phyloP scores from a whole-genome alignment of 2,329 filamentous ascomycete species.

The Tolypocladium tropicale region DNA sequence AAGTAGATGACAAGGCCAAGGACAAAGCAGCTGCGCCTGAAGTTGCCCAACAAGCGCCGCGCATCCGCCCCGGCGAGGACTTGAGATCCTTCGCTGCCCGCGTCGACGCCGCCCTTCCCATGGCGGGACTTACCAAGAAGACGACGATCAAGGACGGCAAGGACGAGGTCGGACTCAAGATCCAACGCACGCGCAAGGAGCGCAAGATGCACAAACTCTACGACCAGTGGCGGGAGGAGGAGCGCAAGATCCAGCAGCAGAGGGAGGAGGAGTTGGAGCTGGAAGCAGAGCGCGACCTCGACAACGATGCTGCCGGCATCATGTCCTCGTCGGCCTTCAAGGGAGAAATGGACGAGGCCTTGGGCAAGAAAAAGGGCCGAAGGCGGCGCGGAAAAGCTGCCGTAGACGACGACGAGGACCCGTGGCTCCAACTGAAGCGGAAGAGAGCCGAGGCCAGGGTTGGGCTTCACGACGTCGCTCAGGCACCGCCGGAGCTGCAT shows the following conservation, averaged over 20 bases:
- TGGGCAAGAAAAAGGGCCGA: conserved; percentile 27
- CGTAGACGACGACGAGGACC: conserved; percentile 54
- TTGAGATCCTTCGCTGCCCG: conserved; percentile 72
- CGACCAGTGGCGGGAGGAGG: conserved; percentile 64
- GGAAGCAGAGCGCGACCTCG: conserved; percentile 52
- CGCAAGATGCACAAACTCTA: conserved; percentile 72
- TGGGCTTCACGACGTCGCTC: conserved; percentile 49
- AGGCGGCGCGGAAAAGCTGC: conserved; percentile 23
- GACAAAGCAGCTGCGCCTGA: conserved; percentile 1
- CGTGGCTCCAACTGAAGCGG: conserved; percentile 65
- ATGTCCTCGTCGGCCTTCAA: conserved; percentile 28
- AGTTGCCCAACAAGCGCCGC: conserved; percentile 35
- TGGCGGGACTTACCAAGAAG: conserved; percentile 59
- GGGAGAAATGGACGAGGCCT: conserved; percentile 25
- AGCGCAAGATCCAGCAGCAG: conserved; percentile 50
- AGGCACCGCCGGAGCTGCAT: conserved; percentile 66
- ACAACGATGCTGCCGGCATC: conserved; percentile 42
- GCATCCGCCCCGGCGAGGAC: conserved; percentile 74
- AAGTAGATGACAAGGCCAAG: conserved; percentile 9
- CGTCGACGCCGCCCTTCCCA: conserved; percentile 74
- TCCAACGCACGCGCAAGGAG: conserved; percentile 71
- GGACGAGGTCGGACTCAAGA: conserved; percentile 55
- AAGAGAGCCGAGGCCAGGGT: conserved; percentile 48
- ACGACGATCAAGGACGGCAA: conserved; percentile 45
- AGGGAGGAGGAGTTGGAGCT: conserved; percentile 56